These are phyloP conservation scores for Leptodontidium sp. DNA, from an alignment of 2,329 filamentous ascomycete species.

Conservation along the genomic window DNA sequence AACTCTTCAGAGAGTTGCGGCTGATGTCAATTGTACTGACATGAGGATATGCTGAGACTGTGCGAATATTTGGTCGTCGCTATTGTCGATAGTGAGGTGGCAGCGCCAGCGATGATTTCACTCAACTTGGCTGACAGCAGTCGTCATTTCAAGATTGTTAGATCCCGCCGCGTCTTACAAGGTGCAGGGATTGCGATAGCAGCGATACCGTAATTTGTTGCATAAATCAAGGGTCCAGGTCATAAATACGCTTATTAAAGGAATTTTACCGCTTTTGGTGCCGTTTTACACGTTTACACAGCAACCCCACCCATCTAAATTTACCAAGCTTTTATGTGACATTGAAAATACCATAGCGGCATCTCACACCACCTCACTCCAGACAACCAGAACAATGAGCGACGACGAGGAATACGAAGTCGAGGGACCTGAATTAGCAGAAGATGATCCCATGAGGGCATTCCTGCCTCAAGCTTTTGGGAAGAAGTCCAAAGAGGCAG, in stretches of 20 bases:
- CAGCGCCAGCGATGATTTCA: not conserved
- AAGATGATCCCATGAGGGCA: constrained; percentile 75
- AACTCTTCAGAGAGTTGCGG: constrained; percentile 15
- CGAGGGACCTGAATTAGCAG: constrained; percentile 61
- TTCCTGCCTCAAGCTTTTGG: constrained; percentile 88
- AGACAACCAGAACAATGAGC: constrained; percentile 55
- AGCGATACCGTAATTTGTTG: not conserved
- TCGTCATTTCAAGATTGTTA: constrained; percentile 14
- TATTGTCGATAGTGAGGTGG: not conserved
- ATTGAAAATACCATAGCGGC: not conserved
- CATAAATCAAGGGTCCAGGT: too few species aligned
- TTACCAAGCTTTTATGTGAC: not conserved
- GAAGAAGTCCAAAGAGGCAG: constrained; percentile 76
- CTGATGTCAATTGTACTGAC: not conserved
- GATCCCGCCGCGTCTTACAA: not conserved
- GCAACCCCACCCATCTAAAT: not conserved
- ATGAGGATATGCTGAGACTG: not conserved
- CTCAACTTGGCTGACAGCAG: not conserved
- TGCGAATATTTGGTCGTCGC: not conserved
- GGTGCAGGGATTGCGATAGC: constrained; percentile 9
- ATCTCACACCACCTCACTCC: not conserved
- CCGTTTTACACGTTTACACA: not conserved
- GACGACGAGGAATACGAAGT: constrained; percentile 68
- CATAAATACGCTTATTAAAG: not conserved
- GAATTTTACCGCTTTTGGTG: not conserved